Conservation (phyloP, 768 basidiomycete genomes). For the Podaxis pistillaris region DNA sequence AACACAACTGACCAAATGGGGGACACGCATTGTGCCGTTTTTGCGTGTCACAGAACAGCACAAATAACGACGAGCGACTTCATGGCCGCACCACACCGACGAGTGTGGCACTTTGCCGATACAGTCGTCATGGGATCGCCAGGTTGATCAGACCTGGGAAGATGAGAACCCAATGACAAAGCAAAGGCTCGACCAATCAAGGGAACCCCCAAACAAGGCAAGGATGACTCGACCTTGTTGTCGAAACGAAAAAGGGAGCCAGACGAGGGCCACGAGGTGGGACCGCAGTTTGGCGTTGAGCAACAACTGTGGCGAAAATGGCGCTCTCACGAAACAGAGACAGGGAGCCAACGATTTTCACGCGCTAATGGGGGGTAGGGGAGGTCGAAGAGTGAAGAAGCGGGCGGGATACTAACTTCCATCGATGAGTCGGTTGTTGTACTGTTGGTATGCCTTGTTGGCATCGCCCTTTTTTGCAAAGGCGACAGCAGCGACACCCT, state of each 20-base stretch:
- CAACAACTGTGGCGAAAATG: not conserved
- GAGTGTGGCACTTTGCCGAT: not conserved
- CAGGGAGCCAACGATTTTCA: slow-evolving; percentile 41
- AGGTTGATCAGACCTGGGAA: slow-evolving; percentile 44
- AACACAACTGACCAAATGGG: slow-evolving; percentile 4
- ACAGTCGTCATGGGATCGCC: slow-evolving; percentile 18
- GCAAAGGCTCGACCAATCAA: slow-evolving; percentile 4
- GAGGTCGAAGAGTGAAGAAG: slow-evolving; percentile 40
- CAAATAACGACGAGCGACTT: not conserved
- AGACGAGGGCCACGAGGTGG: not conserved
- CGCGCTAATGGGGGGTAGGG: slow-evolving; percentile 20
- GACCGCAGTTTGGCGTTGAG: not conserved
- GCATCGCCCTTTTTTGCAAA: slow-evolving; percentile 89
- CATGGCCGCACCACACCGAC: not conserved
- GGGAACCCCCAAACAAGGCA: slow-evolving; percentile 1
- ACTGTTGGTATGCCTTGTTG: slow-evolving; percentile 87
- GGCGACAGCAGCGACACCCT: slow-evolving; percentile 84
- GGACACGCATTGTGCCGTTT: not conserved
- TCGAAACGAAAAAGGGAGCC: not conserved
- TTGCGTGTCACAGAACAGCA: not conserved
- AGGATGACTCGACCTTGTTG: not conserved
- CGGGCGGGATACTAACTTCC: slow-evolving; percentile 94
- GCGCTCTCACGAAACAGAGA: slow-evolving; percentile 32
- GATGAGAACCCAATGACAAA: slow-evolving; percentile 17
- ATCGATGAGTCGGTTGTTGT: slow-evolving; percentile 99